phyloP scores from a whole-genome alignment of 2,329 filamentous ascomycete species.

The Aureobasidium sp. region DNA sequence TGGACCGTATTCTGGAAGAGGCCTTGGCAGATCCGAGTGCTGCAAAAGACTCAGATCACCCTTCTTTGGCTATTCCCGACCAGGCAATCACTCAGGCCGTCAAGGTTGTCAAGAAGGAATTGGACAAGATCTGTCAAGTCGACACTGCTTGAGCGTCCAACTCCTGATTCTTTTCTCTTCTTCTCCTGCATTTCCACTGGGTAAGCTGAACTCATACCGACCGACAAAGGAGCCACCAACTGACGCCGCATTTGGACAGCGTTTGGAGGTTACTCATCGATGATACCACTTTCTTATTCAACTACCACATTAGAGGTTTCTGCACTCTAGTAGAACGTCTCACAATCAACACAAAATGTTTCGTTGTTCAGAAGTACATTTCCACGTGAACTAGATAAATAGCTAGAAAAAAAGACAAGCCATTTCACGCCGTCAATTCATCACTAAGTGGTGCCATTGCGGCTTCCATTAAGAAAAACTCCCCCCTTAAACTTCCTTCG shows the following conservation, averaged over 20 bases:
- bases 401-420: constrained; percentile 12
- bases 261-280: not conserved
- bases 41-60: not conserved
- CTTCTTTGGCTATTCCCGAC: constrained; percentile 24
- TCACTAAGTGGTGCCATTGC: constrained; percentile 3
- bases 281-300: not conserved
- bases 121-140: constrained; percentile 19
- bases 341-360: not conserved
- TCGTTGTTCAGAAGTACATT: constrained; percentile 8
- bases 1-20: constrained; percentile 46
- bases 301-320: too few species aligned
- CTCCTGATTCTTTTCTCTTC: not conserved
- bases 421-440: constrained; percentile 11
- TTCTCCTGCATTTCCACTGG: not conserved
- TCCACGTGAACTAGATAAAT: not conserved
- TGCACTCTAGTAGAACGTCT: not conserved
- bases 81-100: constrained; percentile 47
- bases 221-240: not conserved
- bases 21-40: constrained; percentile 24
- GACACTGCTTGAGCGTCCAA: not conserved
- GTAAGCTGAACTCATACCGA: not conserved
- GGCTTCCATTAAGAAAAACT: constrained; percentile 7
- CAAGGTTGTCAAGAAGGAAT: constrained; percentile 45
- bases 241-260: constrained; percentile 5
- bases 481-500: not conserved